Base-by-base conservation (phyloP, 148 eudicot species). In the Rhododendron kiyosumense region DNA sequence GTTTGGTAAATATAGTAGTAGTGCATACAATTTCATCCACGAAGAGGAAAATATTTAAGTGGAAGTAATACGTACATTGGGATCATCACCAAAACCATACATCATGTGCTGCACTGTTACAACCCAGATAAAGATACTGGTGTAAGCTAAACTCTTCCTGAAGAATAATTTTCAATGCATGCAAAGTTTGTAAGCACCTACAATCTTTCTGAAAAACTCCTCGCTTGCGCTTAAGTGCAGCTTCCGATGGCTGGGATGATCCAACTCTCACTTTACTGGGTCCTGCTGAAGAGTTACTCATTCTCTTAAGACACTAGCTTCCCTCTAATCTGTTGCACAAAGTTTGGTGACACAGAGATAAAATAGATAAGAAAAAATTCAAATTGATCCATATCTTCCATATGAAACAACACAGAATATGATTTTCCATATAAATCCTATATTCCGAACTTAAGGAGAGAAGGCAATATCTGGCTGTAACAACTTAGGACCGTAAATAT, bases 21-120 rank as follows among this genome's bases (percentile, higher is more conserved):
- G 26, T 26, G 12, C 6, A 52, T 5, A 22, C 34, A 36, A 32
- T 22, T n/a, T 18, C 32, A 30, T 80, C 83, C 38, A 32, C 36
- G 46, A 80, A 57, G 4, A 46, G 2, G 11, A 46, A 71, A 71
- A 54, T 75, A 75, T 7, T 15, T 7, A 75, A 1, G 10, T 41
- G 12, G 11, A 69, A 69, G 36, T 28, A 30, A n/a, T n/a, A 11
- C 98, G 61, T 87, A 96, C 99, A 90, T 95, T 94, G n/a, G 88
- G 88, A 86, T 95, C 98, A 69, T 96, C 99, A 41, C 99, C 99
- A 80, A 95, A 95, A 74, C 99, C 98, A 91, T 95, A 96, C 98
- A 95, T 93, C 97, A 96, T 96, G 83, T 95, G 99, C 89, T 95
- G 99, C 94, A 96, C 99, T 95, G 97, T 82, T 78, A 28, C 86